Evolutionary conservation across 2,329 filamentous ascomycete species (phyloP), one percentile per base, ranked within the genome.

Genomic region (Calonectria pseudoturangicola): DNA sequence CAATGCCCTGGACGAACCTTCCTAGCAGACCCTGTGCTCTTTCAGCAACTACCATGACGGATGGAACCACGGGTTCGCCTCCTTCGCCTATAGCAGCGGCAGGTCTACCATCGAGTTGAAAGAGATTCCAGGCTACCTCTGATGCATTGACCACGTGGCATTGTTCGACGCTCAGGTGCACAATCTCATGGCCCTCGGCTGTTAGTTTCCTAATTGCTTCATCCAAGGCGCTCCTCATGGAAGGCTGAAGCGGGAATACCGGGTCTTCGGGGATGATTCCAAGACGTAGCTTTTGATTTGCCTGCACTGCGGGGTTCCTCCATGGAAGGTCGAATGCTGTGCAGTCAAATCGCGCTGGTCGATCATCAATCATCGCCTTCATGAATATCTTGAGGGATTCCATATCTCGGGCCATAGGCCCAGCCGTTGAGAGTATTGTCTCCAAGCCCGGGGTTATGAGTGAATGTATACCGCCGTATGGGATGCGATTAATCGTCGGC

Each of bases 401-500:
- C 33, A 74, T 70, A 12, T 74, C 72, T 12, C 70, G 69, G 15
- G 71, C 28, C n/a, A 75, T 28, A 15, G 73, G 73, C 4, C 73
- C 73, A 2, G 68, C 72, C n/a, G 39, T 13, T 30, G 58, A 12
- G 21, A 25, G 2, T 12, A 63, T 63, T 10, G 41, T 16, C 18
- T 30, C 16, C 9, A 60, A 15, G 15, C 58, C 39, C 13, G 58
- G 58, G 30, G 41, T 63, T 12, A 47, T n/a, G 18, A 43, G 39
- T 16, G 4, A 8, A 18, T 63, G 39, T 33, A 47, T 25, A 4
- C 41, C 39, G 7, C 27, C 27, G 16, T 71, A 76, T 6, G 74
- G 64, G 15, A 76, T 62, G 6, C 74, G 65, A 3, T 47, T 48
- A 1, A 54, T 65, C 1, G 70, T 73, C 9, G 74, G 74, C 15